These are phyloP conservation scores for Domatiomyces globalis DNA, from an alignment of 2,329 filamentous ascomycete genomes.

Conservation along the genomic window DNA sequence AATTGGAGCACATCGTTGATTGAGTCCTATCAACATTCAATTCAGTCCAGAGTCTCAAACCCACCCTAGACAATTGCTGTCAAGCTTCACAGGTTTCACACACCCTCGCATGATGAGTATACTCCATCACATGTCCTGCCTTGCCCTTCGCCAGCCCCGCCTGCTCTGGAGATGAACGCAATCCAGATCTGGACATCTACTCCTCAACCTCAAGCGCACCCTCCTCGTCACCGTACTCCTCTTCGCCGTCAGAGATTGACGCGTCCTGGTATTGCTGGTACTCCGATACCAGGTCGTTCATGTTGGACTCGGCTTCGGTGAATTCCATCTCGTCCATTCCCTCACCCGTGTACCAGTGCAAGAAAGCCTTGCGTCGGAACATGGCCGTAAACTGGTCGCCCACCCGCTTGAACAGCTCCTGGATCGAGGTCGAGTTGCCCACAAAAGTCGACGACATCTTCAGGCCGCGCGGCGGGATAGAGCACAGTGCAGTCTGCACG, in stretches of 20 bases:
- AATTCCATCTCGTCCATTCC: constrained; percentile 99
- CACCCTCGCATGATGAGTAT: no score
- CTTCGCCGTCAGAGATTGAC: constrained; percentile 90
- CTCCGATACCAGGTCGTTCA: constrained; percentile 99
- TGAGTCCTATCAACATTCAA: not conserved
- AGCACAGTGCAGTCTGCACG: constrained; percentile 98
- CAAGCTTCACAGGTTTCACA: not conserved
- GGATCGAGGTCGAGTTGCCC: constrained; percentile 98
- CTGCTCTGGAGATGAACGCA: not conserved
- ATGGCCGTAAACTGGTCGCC: constrained; percentile 99
- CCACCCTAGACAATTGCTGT: not conserved
- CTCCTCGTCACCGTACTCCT: constrained; percentile 49
- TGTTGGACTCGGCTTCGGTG: constrained; percentile 99
- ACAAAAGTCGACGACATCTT: constrained; percentile 99
- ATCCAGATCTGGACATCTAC: not conserved
- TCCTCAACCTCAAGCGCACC: not conserved
- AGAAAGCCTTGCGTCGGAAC: constrained; percentile 99
- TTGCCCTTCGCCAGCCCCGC: no score
- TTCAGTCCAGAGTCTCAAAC: not conserved
- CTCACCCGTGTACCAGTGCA: constrained; percentile 99
- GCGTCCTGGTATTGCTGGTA: constrained; percentile 99
- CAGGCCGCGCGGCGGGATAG: constrained; percentile 89
- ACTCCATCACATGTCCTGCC: no score
- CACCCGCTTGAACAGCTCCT: constrained; percentile 99
- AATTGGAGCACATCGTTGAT: not conserved